These are phyloP conservation scores for Amphicarpaea edgeworthii DNA, from an alignment of 306 rosid genomes.

Conservation along the genomic window DNA sequence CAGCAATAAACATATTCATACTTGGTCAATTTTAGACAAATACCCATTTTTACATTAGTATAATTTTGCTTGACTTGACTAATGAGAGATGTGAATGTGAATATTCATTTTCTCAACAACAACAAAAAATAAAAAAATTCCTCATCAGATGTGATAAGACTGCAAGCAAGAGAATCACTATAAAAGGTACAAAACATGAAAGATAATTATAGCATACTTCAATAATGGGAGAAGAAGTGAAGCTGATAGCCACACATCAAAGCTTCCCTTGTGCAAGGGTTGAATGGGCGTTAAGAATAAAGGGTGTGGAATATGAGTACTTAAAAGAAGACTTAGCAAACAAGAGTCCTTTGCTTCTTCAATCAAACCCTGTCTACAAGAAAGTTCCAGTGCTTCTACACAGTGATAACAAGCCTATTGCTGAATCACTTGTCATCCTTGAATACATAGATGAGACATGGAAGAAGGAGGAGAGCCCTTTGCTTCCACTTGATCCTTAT, in stretches of 20 bases:
- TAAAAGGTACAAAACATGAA: background rate
- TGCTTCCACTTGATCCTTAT: slow-evolving; percentile 47
- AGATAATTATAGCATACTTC: too few relatives aligned
- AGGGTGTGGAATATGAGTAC: slow-evolving; percentile 60
- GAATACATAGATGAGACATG: slow-evolving; percentile 65
- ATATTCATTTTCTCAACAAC: background rate
- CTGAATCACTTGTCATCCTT: slow-evolving; percentile 61
- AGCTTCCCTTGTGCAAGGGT: slow-evolving; percentile 57
- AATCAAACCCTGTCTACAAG: slow-evolving; percentile 62
- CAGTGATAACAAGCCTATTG: slow-evolving; percentile 40
- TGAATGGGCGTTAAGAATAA: slow-evolving; percentile 58
- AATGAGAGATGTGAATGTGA: background rate
- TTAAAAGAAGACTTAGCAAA: slow-evolving; percentile 50
- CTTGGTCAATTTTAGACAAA: background rate
- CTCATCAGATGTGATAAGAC: background rate
- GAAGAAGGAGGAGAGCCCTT: slow-evolving; percentile 57
- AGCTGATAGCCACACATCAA: slow-evolving; percentile 48
- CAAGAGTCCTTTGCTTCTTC: slow-evolving; percentile 57
- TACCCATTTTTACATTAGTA: too few relatives aligned
- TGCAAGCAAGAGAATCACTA: background rate
- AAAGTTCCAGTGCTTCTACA: slow-evolving; percentile 59
- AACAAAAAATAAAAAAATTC: background rate
- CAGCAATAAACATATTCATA: background rate
- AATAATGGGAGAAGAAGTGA: slow-evolving; percentile 59
- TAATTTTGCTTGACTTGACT: background rate